phyloP scores from a whole-genome alignment of 768 basidiomycete species.

The Asterophora parasitica region DNA sequence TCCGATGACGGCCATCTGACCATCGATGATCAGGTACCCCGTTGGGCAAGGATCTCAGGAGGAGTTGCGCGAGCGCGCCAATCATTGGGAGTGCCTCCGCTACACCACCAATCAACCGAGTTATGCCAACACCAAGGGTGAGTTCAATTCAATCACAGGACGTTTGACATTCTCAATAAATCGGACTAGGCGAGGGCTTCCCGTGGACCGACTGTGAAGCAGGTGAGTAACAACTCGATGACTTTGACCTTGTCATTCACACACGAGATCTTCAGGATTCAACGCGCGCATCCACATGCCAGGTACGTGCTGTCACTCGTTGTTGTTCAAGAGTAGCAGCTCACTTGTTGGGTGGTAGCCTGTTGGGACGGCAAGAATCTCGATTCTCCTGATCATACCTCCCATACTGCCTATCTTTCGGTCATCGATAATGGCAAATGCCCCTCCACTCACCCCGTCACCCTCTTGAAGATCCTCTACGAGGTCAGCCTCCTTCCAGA shows the following conservation, averaged over 20 bases:
- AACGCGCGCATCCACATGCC: conserved; percentile 37
- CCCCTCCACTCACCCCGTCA: too few species aligned
- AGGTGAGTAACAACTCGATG: conserved; percentile 2
- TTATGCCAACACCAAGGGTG: conserved; percentile 25
- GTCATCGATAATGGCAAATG: too few species aligned
- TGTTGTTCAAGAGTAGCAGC: background rate
- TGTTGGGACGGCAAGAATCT: conserved; percentile 40
- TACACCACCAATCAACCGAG: conserved; percentile 21
- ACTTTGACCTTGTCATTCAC: background rate
- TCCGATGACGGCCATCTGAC: background rate
- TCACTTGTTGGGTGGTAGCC: conserved; percentile 17
- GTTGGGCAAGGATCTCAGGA: conserved; percentile 31
- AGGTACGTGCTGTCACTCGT: conserved; percentile 2
- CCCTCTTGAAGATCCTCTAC: too few species aligned
- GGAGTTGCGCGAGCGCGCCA: conserved; percentile 35
- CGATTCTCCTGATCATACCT: conserved; percentile 33
- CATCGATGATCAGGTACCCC: conserved; percentile 20
- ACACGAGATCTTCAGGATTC: conserved; percentile 19
- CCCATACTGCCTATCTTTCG: conserved; percentile 19
- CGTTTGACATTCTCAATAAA: background rate
- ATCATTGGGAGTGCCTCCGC: conserved; percentile 36
- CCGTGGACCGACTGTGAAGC: conserved; percentile 40
- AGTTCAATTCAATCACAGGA: background rate
- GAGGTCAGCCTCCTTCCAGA: background rate
- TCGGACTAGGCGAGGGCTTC: conserved; percentile 30